These are phyloP conservation scores for Aurifilum marmelostoma DNA, from an alignment of 2,329 filamentous ascomycete genomes.

Conservation along the genomic window DNA sequence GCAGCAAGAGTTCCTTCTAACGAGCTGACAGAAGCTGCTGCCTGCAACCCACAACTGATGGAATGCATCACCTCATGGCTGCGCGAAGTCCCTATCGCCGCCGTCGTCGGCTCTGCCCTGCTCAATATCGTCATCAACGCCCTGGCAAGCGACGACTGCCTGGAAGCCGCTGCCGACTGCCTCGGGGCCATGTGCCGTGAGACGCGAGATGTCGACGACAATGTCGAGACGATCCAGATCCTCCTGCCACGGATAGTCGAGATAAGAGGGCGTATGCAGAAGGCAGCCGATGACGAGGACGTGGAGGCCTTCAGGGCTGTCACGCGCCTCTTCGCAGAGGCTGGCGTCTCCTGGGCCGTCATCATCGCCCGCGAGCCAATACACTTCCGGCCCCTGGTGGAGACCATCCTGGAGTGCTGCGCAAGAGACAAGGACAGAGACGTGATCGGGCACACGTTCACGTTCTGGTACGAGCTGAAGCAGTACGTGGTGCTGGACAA, in stretches of 20 bases:
- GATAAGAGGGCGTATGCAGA: slow-evolving; percentile 74
- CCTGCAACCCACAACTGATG: slow-evolving; percentile 86
- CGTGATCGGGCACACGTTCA: slow-evolving; percentile 90
- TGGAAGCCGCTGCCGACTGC: slow-evolving; percentile 89
- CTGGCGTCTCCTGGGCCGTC: slow-evolving; percentile 92
- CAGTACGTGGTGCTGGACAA: slow-evolving; percentile 91
- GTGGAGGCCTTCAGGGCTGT: slow-evolving; percentile 83
- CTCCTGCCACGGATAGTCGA: slow-evolving; percentile 81
- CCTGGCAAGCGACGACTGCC: slow-evolving; percentile 73
- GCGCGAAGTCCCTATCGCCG: slow-evolving; percentile 82
- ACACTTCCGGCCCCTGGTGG: slow-evolving; percentile 83
- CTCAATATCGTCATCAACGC: slow-evolving; percentile 80
- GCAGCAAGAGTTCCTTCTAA: slow-evolving; percentile 33
- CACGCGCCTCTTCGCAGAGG: slow-evolving; percentile 88
- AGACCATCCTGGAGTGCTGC: slow-evolving; percentile 90
- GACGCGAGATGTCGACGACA: slow-evolving; percentile 92
- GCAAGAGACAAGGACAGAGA: slow-evolving; percentile 86
- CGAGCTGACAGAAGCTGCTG: slow-evolving; percentile 63
- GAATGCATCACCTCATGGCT: slow-evolving; percentile 98
- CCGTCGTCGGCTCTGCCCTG: slow-evolving; percentile 83
- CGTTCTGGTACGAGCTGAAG: slow-evolving; percentile 98
- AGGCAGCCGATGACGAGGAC: slow-evolving; percentile 79
- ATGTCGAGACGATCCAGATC: slow-evolving; percentile 76
- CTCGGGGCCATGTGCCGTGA: slow-evolving; percentile 90
- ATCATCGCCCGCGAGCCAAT: slow-evolving; percentile 82